These are phyloP conservation scores for Pleurotus cornucopiae DNA, from an alignment of 768 basidiomycete genomes.

Conservation along the genomic window DNA sequence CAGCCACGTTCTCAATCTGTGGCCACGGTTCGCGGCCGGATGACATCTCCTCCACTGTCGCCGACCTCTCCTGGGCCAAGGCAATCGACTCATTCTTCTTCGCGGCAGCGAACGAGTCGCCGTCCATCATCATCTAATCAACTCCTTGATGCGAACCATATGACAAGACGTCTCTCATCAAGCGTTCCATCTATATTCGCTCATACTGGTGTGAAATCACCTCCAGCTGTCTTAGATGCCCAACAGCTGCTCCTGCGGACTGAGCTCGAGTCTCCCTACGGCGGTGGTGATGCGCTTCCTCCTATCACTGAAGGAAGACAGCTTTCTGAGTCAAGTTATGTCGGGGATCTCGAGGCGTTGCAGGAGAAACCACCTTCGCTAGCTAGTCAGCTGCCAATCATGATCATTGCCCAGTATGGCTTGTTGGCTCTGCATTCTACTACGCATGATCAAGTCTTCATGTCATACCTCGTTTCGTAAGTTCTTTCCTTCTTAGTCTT, in stretches of 20 bases:
- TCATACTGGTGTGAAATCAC: slow-evolving; percentile 78
- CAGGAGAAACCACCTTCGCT: slow-evolving; percentile 60
- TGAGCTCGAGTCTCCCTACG: slow-evolving; percentile 27
- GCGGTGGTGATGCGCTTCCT: slow-evolving; percentile 35
- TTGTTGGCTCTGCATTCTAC: slow-evolving; percentile 84
- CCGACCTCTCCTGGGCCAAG: slow-evolving; percentile 26
- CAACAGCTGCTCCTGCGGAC: slow-evolving; percentile 52
- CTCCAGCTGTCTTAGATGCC: slow-evolving; percentile 71
- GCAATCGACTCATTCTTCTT: slow-evolving; percentile 13
- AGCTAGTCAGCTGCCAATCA: slow-evolving; percentile 69
- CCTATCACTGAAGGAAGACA: slow-evolving; percentile 49
- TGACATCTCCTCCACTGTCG: slow-evolving; percentile 16
- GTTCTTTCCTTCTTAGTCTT: slow-evolving; percentile 21
- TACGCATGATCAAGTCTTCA: slow-evolving; percentile 88
- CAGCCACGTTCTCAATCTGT: not conserved
- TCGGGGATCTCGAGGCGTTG: slow-evolving; percentile 28
- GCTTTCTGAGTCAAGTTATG: slow-evolving; percentile 18
- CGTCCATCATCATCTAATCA: slow-evolving; percentile 24
- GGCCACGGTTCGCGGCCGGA: slow-evolving; percentile 17
- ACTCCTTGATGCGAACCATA: slow-evolving; percentile 28
- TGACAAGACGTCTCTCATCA: slow-evolving; percentile 52
- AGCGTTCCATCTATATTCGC: slow-evolving; percentile 75
- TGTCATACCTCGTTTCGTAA: slow-evolving; percentile 87
- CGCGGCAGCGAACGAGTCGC: not conserved
- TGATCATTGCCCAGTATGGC: slow-evolving; percentile 89